Evolutionary conservation across 306 rosid genomes (phyloP), one percentile per base, ranked within the genome.

Genomic region (Geum urbanum): DNA sequence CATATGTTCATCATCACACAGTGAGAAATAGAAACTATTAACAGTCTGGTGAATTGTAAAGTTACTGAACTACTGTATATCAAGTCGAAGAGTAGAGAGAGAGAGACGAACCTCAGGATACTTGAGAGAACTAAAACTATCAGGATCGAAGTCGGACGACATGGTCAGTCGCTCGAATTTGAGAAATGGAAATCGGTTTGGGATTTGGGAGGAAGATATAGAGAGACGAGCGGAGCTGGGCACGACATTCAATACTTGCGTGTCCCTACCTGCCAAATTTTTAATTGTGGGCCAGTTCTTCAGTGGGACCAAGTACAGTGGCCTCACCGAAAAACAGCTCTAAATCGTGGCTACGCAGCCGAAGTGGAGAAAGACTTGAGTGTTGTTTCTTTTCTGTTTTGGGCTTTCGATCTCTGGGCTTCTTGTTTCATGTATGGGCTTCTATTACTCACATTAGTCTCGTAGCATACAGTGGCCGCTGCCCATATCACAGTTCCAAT

Each of bases 81-180:
- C 12, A 39, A 50, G 37, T 67, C 12, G 9, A 19, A n/a, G 37
- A 37, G 61, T 14, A 9, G 32, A 32, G 27, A 5, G 9, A 50
- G 53, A 37, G 20, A 49, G 4, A 50, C 18, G 32, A 5, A 92
- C 99, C 88, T 94, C 86, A 0, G 92, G 92, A 75, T 79, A 91
- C 70, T 86, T 83, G 84, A 81, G 85, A 77, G 97, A 81, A 66
- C 80, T 61, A 44, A 88, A 68, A 55, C 70, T 81, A 46, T 76
- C 69, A 55, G 97, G 89, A 71, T 91, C 85, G 76, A 87, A 83
- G 50, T 70, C 75, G 6, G 73, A 82, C 79, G 95, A 86, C 67
- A 71, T 74, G 41, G 52, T 20, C 44, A 37, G 9, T 18, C 3
- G 40, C 6, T 50, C 10, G 43, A 57, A 58, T 27, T 56, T 57